Evolutionary conservation across 2,329 filamentous ascomycete genomes (phyloP), one percentile per base, ranked within the genome.

Genomic region (Exophiala viscosa): DNA sequence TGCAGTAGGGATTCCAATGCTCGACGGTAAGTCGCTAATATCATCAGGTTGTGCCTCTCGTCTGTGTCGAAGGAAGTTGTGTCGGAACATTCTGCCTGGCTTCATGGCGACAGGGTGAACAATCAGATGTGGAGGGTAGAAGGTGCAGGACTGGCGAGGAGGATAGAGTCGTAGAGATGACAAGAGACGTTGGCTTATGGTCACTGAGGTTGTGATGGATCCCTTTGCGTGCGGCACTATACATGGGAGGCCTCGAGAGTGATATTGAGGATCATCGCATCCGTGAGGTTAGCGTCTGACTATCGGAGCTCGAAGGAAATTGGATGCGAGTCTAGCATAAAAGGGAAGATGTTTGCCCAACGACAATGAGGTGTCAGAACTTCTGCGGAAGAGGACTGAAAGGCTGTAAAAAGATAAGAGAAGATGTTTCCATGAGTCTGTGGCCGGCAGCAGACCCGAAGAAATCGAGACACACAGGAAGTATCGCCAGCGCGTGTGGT

Each of bases 21-120:
- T 53, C 11, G 56, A 33, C 31, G 56, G 56, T 9, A 59, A 50
- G 32, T 45, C 17, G 33, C 7, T 32, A 18, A 42, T n/a, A 11
- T 35, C 34, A 23, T 35, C 40, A 10, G 34, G 42, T 35, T 55
- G 49, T 41, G 50, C 17, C 17, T 40, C 44, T 42, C 56, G 49
- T 51, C 43, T 56, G 41, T 53, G 50, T 8, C 54, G 32, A 6
- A 23, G 23, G 28, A 49, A 33, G 4, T 38, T 50, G 44, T 55
- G 48, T 34, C 49, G 34, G 33, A 59, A 48, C 53, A 59, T 59
- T 48, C 53, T 59, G 56, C 56, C 52, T 54, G 56, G 32, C 40
- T 49, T 41, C 38, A 48, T 42, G 10, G n/a, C 52, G 44, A 33
- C 47, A 44, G 52, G 47, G 52, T 53, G 53, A 46, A 55, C 44